Base-by-base conservation (phyloP, 208 protist genomes). In the Herpetomonas tarakana region DNA sequence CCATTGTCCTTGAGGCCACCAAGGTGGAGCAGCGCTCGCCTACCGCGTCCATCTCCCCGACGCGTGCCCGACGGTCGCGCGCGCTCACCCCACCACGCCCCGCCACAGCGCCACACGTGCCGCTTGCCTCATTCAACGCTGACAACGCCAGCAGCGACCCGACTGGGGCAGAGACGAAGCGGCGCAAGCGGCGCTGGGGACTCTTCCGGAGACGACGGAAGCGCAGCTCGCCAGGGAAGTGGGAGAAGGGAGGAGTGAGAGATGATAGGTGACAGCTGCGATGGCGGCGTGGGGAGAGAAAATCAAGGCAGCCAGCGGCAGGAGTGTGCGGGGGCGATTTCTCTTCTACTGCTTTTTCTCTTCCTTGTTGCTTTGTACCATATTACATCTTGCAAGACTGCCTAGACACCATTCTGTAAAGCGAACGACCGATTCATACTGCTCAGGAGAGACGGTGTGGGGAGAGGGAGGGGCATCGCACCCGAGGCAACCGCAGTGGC, bases 1-100 rank as follows among this genome's bases (percentile, higher is more conserved):
- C 66, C 21, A 69, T 82, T n/a, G 69, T 83, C 3, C 62, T 90
- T 16, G 52, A 77, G 51, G 60, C 47, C 24, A 73, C 71, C 2
- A 24, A 45, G 16, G 52, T 45, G n/a, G 21, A 16, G 14, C 26
- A 50, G 38, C 44, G 44, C 16, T 49, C 19, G 9, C 44, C 44
- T 6, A 49, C 35, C 9, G 35, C 9, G 9, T 41, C 35, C 14
- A 14, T 41, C 16, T 49, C 19, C 11, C 44, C 44, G 19, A 49
- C 16, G 4, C 9, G 44, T 4, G 19, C 44, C 3, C 44, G 19
- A 4, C 44, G 44, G 16, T 18, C 16, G 4, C 51, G 26, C 26
- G 22, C 12, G 26, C 22, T 27, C 29, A 27, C 52, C 24, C 30
- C 52, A 26, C 31, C 31, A 18, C 27, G 27, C 4, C 52, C 31